A percentile compares a stretch with the other conserved stretches of the same genome.
Evolutionary conservation across 768 basidiomycete species (phyloP).

Genomic region (Phanerochaete sordida): DNA sequence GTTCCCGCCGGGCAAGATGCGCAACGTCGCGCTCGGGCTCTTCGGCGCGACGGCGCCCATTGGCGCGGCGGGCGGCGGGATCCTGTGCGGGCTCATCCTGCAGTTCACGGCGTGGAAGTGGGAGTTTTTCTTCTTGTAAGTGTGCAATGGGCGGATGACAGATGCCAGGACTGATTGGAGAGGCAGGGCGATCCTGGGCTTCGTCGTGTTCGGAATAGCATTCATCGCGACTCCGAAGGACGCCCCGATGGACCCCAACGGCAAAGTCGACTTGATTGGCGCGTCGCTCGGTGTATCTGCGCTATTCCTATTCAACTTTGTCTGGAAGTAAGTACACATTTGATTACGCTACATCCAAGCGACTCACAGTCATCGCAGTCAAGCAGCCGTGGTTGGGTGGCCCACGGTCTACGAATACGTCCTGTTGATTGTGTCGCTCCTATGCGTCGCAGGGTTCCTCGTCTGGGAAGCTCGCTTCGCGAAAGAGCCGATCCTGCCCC

Average conservation of each 20-base stretch:
- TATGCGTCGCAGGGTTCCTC: not conserved
- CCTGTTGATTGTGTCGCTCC: constrained; percentile 6
- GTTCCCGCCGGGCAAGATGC: constrained; percentile 2
- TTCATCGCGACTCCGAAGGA: not conserved
- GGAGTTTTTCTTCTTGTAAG: constrained; percentile 7
- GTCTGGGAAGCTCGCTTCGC: constrained; percentile 3
- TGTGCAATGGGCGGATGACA: not conserved
- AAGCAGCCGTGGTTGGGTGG: constrained; percentile 8
- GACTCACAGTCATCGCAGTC: not conserved
- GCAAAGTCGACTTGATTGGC: constrained; percentile 2
- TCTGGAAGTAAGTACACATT: constrained; percentile 9
- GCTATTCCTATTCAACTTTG: constrained; percentile 9
- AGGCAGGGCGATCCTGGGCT: not conserved
- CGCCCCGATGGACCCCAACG: not conserved
- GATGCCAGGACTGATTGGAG: not conserved
- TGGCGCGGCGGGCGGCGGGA: not conserved
- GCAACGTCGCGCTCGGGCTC: constrained; percentile 6
- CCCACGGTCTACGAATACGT: constrained; percentile 2
- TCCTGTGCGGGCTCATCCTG: not conserved
- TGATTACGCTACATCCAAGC: not conserved
- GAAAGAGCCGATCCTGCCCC: not conserved
- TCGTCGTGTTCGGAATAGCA: not conserved
- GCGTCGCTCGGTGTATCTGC: not conserved
- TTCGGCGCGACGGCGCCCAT: constrained; percentile 1
- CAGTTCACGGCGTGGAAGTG: constrained; percentile 8